phyloP scores from a whole-genome alignment of 176 grass and related monocot genomes.

The Chrysopogon serrulatus region DNA sequence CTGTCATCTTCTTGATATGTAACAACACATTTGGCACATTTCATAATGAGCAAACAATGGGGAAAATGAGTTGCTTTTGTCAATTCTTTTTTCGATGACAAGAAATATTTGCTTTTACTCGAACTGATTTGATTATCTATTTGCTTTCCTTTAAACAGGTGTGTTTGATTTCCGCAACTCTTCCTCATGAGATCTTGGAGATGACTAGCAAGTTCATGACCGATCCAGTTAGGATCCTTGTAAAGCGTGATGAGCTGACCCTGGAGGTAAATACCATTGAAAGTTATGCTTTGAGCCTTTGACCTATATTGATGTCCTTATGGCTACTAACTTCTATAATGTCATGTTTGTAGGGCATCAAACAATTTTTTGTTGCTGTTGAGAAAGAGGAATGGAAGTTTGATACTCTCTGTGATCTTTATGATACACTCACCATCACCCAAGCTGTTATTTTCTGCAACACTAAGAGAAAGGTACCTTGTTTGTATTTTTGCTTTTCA shows the following conservation, averaged over 20 bases:
- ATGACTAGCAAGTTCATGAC: constrained; percentile 98
- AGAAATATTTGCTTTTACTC: neutral
- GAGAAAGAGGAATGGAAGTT: constrained; percentile 99
- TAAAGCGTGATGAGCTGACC: constrained; percentile 98
- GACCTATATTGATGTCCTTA: neutral
- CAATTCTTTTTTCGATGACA: neutral
- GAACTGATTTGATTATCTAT: neutral
- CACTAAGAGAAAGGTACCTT: constrained; percentile 78
- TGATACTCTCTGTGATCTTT: constrained; percentile 94
- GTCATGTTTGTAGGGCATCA: constrained; percentile 62
- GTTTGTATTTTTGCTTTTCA: neutral
- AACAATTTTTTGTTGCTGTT: constrained; percentile 98
- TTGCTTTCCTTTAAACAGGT: constrained; percentile 39
- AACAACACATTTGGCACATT: neutral
- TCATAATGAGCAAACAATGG: neutral
- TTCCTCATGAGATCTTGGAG: constrained; percentile 90
- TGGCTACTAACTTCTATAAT: neutral
- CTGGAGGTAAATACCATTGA: constrained; percentile 62
- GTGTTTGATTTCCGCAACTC: constrained; percentile 71
- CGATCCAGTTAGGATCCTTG: constrained; percentile 83
- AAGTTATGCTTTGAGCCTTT: constrained; percentile 13
- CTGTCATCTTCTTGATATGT: neutral
- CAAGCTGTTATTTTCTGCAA: constrained; percentile 99
- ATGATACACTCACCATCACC: constrained; percentile 94
- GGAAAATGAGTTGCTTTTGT: neutral